Base-by-base conservation (phyloP, 805 yeast species). In the Monosporozyma aerobia region DNA sequence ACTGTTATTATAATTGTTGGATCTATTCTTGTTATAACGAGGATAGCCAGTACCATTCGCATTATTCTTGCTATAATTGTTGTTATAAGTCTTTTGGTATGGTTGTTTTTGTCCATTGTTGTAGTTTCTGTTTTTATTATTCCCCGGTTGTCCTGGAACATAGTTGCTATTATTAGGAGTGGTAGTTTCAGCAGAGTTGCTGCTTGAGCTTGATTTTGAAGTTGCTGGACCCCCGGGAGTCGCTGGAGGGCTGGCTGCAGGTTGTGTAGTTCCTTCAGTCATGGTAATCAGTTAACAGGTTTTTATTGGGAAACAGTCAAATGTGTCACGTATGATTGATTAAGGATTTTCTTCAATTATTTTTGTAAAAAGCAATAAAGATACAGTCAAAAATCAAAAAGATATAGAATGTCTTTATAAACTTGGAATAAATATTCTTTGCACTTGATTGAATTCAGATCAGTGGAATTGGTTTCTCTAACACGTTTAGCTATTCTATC, bases 1-100 rank as follows among this genome's bases (percentile, higher is more conserved):
- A 22, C 32, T 53, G 33, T 50, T 50, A 16, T 52, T 41, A 23
- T 41, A 41, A 41, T 41, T 41, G 25, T 41, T 41, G 10, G 45
- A 45, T 45, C 32, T 51, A 27, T 49, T 51, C 19, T 48, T 30
- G 29, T 51, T 49, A 25, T 43, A 49, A 41, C 39, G 44, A 14
- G 45, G 23, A 41, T 29, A 16, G 5, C 43, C 44, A 35, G 35
- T 35, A 43, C 41, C 33, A 30, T 43, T 40, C 2, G 30, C 3
- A 13, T 9, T 41, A 11, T 9, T 23, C 7, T 41, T 41, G 14
- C n/a, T 41, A 13, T 41, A 23, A 41, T 14, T 41, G 25, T 22
- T 22, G 11, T 10, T 41, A 41, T 41, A 41, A 41, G 23, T 41
- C 30, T 41, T 41, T 41, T 41, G 45, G 11, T 41, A 41, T 10